Evolutionary conservation across 31 red algal genomes (phyloP).

Genomic region (Odonthalia washingtoniensis): DNA sequence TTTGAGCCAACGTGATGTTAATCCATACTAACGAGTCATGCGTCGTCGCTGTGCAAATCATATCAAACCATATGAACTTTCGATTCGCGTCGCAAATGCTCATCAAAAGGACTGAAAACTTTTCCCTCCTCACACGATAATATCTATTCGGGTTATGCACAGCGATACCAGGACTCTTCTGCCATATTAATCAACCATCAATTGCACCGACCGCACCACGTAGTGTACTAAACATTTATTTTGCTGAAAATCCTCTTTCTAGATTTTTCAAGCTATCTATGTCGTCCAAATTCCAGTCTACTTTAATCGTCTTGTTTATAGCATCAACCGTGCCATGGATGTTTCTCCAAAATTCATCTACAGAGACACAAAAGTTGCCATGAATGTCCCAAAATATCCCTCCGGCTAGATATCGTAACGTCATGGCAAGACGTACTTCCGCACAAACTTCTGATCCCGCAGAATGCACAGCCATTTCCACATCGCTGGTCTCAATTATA

Average conservation of each 20-base stretch:
- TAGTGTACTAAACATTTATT: neutral
- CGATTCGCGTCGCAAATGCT: neutral
- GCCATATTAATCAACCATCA: neutral
- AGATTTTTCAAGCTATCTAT: neutral
- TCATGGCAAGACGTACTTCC: neutral
- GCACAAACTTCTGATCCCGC: too few species aligned
- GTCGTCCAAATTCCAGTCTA: neutral
- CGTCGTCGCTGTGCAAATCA: neutral
- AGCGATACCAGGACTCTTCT: too few species aligned
- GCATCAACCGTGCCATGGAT: too few species aligned
- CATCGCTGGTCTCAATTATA: neutral
- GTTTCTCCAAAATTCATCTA: neutral
- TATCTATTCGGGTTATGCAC: neutral
- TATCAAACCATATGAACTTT: neutral
- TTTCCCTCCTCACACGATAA: neutral
- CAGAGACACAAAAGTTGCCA: neutral
- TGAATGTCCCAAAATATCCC: neutral
- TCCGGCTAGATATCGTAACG: neutral
- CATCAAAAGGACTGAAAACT: neutral
- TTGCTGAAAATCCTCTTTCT: neutral
- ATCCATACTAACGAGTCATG: neutral
- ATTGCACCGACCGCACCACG: neutral
- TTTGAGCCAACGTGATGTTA: neutral
- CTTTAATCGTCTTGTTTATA: neutral
- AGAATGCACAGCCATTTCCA: neutral